Evolutionary conservation across 805 yeast genomes (phyloP).

Genomic region (Huiozyma naganishii): DNA sequence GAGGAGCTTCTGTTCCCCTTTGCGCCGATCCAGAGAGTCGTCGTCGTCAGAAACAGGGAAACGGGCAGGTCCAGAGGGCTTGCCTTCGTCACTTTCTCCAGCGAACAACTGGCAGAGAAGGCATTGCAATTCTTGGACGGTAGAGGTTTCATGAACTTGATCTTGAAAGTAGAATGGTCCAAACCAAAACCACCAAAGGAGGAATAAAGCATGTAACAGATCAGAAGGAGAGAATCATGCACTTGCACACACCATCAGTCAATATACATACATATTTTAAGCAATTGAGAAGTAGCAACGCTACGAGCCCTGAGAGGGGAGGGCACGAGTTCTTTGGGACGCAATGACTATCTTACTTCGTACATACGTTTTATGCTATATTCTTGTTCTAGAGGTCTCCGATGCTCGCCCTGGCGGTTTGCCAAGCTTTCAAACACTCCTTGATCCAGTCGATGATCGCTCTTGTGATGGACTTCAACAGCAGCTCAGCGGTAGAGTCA

Average conservation of each 20-base stretch:
- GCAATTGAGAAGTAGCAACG: background rate
- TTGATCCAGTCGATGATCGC: conserved; percentile 28
- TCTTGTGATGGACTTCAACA: conserved; percentile 26
- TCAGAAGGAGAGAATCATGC: background rate
- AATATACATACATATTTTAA: background rate
- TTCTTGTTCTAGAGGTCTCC: conserved; percentile 3
- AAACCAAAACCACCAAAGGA: conserved; percentile 29
- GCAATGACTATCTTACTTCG: no score
- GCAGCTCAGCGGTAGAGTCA: conserved; percentile 20
- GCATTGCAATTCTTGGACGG: conserved; percentile 77
- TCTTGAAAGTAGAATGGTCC: conserved; percentile 56
- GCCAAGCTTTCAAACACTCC: conserved; percentile 32
- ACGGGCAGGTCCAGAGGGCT: conserved; percentile 93
- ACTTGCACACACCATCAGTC: background rate
- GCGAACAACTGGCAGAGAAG: conserved; percentile 56
- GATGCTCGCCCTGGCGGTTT: conserved; percentile 24
- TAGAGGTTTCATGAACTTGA: conserved; percentile 84
- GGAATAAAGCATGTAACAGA: background rate
- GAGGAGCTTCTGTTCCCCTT: conserved; percentile 55
- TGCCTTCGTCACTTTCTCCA: conserved; percentile 79
- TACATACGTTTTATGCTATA: no score
- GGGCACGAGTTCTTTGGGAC: no score
- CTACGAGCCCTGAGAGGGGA: background rate
- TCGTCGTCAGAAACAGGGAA: conserved; percentile 79
- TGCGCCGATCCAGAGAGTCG: conserved; percentile 64